These are phyloP conservation scores for Arabidopsis lyrata DNA, from an alignment of 441 rosid genomes.

Conservation along the genomic window DNA sequence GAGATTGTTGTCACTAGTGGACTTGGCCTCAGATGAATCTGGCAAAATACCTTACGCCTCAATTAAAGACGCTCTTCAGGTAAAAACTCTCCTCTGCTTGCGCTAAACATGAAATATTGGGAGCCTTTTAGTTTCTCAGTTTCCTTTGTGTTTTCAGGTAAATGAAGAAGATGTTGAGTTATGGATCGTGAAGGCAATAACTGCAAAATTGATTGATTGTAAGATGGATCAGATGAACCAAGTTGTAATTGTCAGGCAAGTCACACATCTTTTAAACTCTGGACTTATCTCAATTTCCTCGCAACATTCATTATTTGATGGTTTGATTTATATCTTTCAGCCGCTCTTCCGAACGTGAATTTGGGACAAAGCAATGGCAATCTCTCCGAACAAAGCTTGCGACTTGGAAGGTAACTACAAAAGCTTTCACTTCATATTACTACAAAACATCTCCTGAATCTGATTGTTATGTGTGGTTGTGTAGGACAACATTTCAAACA, in stretches of 20 bases:
- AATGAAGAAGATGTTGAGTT: constrained; percentile 78
- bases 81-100: constrained; percentile 41
- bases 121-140: constrained; percentile 35
- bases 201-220: constrained; percentile 79
- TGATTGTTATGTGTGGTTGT: constrained; percentile 29
- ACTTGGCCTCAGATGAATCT: constrained; percentile 79
- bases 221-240: constrained; percentile 98
- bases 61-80: constrained; percentile 82
- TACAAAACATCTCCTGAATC: constrained; percentile 20
- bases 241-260: constrained; percentile 79
- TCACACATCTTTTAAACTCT: constrained; percentile 7
- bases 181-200: constrained; percentile 97
- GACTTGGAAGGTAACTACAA: constrained; percentile 76
- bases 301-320: constrained; percentile 1
- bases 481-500: constrained; percentile 75
- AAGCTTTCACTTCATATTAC: background rate
- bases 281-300: background rate
- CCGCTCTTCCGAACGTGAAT: constrained; percentile 75
- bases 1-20: constrained; percentile 91
- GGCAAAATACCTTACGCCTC: constrained; percentile 76
- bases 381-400: constrained; percentile 78
- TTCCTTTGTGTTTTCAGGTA: constrained; percentile 55
- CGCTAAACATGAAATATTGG: constrained; percentile 8
- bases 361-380: constrained; percentile 84
- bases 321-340: constrained; percentile 48